Conservation (phyloP, 2,329 filamentous ascomycete species). For the Aspergillus uvarum region DNA sequence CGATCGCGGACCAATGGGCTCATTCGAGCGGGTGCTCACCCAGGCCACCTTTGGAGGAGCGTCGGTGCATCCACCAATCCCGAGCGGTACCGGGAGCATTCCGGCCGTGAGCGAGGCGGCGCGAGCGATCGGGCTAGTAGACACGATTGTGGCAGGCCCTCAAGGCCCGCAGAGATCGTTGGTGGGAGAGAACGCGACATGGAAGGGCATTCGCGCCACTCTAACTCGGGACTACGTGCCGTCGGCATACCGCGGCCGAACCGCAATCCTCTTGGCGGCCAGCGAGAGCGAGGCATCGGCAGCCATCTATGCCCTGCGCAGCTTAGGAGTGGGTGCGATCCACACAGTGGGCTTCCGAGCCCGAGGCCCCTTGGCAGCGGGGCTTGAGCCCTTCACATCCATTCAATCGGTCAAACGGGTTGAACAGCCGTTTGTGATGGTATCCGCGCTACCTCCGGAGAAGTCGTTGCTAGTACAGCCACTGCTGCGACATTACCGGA, state of each 20-base stretch:
- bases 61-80: constrained; percentile 72
- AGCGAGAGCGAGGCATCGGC: constrained; percentile 74
- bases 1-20: constrained; percentile 65
- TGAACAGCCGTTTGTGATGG: constrained; percentile 76
- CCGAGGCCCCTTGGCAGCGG: constrained; percentile 56
- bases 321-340: constrained; percentile 72
- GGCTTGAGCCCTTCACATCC: constrained; percentile 63
- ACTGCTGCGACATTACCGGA: constrained; percentile 69
- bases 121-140: constrained; percentile 73
- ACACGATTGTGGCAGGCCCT: constrained; percentile 70
- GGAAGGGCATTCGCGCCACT: constrained; percentile 81
- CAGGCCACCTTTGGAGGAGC: constrained; percentile 78
- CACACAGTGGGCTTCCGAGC: constrained; percentile 82
- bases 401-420: constrained; percentile 79
- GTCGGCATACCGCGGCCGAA: constrained; percentile 73
- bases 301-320: constrained; percentile 74
- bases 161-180: constrained; percentile 44
- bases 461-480: constrained; percentile 78
- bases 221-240: constrained; percentile 79
- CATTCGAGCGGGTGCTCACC: constrained; percentile 69
- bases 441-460: constrained; percentile 74
- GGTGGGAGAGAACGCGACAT: constrained; percentile 77
- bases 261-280: constrained; percentile 72
- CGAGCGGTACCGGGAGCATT: constrained; percentile 59
- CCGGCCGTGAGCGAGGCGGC: constrained; percentile 72